A percentile compares a stretch with the other conserved stretches of the same genome.
These are phyloP conservation scores for Mycosarcoma mackinlayi DNA, from an alignment of 1,284 basidiomycete species.

Conservation along the genomic window DNA sequence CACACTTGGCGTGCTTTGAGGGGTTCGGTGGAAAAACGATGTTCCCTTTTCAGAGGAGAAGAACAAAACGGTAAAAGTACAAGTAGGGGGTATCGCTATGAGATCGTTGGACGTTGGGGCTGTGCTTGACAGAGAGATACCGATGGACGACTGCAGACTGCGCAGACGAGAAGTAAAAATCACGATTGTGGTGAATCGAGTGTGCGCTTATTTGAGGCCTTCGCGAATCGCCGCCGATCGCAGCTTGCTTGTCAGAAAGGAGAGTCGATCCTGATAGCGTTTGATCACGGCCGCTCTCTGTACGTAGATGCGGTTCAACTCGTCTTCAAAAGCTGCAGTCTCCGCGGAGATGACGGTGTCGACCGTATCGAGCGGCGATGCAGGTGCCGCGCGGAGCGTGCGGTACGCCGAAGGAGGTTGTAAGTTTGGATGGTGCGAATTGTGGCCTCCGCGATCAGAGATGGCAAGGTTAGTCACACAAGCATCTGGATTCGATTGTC, in stretches of 20 bases:
- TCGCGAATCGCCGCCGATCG: constrained; percentile 55
- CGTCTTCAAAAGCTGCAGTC: constrained; percentile 21
- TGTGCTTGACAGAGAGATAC: too few relatives aligned
- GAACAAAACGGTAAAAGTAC: constrained; percentile 3
- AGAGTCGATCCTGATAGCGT: constrained; percentile 52
- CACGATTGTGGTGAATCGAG: too few relatives aligned
- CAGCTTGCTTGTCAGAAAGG: constrained; percentile 52
- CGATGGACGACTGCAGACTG: too few relatives aligned
- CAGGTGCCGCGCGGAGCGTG: background rate
- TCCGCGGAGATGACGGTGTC: constrained; percentile 1
- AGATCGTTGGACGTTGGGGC: too few relatives aligned
- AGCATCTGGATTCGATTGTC: constrained; percentile 11
- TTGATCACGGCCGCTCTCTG: constrained; percentile 44
- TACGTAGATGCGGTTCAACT: constrained; percentile 35
- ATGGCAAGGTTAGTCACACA: constrained; percentile 5
- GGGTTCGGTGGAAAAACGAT: too few relatives aligned
- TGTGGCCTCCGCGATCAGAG: background rate
- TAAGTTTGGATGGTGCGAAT: background rate
- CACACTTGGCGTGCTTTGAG: too few relatives aligned
- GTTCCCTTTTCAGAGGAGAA: too few relatives aligned
- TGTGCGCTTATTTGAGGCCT: constrained; percentile 37
- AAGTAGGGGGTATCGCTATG: background rate
- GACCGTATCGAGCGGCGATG: background rate
- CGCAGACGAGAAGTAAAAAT: too few relatives aligned
- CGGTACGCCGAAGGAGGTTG: constrained; percentile 36